Evolutionary conservation across 2,329 filamentous ascomycete genomes (phyloP).

Genomic region (Sphaerulina populicola): DNA sequence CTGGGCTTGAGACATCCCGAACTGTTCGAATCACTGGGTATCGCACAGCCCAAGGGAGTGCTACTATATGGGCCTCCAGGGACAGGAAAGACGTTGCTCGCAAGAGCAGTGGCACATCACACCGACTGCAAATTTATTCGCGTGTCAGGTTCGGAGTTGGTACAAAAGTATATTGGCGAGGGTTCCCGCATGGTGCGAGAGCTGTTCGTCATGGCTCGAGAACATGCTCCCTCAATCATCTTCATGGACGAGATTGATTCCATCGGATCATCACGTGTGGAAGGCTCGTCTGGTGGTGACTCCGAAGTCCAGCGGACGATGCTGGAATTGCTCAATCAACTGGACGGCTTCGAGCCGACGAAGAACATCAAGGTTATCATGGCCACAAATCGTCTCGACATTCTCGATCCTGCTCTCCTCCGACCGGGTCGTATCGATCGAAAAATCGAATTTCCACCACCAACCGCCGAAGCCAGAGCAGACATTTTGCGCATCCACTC

Average conservation of each 20-base stretch:
- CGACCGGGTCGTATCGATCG: conserved; percentile 96
- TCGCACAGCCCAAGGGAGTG: conserved; percentile 96
- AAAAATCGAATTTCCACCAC: conserved; percentile 98
- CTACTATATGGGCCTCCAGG: conserved; percentile 92
- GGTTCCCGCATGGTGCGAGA: conserved; percentile 97
- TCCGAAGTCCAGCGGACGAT: conserved; percentile 98
- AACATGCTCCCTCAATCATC: conserved; percentile 96
- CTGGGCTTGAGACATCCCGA: conserved; percentile 96
- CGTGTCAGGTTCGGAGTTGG: conserved; percentile 88
- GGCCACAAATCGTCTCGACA: conserved; percentile 96
- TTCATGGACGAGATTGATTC: conserved; percentile 99
- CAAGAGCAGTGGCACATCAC: conserved; percentile 92
- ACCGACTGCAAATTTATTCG: conserved; percentile 99
- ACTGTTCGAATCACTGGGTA: conserved; percentile 97
- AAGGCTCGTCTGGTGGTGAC: conserved; percentile 89
- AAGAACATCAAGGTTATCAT: conserved; percentile 99
- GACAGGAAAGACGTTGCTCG: conserved; percentile 92
- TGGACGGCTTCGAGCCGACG: conserved; percentile 96
- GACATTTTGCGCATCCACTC: conserved; percentile 97
- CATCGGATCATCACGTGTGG: conserved; percentile 93
- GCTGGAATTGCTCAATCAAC: conserved; percentile 94
- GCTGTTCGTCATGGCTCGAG: conserved; percentile 96
- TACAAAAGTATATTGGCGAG: conserved; percentile 99
- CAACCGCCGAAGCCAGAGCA: conserved; percentile 88
- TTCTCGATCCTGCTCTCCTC: conserved; percentile 87